These are phyloP conservation scores for Capsicum chinense DNA, from an alignment of 257 asterid genomes.

Conservation along the genomic window DNA sequence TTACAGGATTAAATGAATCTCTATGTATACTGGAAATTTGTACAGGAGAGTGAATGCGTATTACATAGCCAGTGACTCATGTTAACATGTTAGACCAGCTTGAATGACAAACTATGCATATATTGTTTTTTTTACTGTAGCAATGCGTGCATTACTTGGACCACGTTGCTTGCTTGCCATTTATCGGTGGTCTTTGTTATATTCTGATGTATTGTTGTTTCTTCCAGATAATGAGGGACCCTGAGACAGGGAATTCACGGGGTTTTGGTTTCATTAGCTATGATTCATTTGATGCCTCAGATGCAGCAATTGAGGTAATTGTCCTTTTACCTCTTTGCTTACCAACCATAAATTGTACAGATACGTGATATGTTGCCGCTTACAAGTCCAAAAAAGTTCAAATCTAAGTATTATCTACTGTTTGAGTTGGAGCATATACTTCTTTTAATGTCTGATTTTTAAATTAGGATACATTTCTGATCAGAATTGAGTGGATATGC, in stretches of 20 bases:
- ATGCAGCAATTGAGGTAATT: slow-evolving; percentile 93
- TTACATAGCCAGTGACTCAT: background rate
- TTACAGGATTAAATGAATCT: background rate
- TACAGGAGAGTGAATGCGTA: background rate
- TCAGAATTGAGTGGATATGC: background rate
- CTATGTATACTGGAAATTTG: background rate
- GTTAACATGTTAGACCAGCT: slow-evolving; percentile 5
- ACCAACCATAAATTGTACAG: background rate
- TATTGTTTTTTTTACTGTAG: background rate
- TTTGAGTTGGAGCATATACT: background rate
- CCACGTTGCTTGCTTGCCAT: slow-evolving; percentile 16
- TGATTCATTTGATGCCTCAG: slow-evolving; percentile 96
- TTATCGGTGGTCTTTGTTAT: background rate
- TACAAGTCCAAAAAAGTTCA: slow-evolving; percentile 4
- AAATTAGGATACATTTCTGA: slow-evolving; percentile 9
- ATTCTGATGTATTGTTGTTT: background rate
- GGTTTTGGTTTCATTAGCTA: slow-evolving; percentile 95
- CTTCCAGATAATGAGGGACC: slow-evolving; percentile 95
- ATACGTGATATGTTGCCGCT: background rate
- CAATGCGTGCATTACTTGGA: background rate
- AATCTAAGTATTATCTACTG: background rate
- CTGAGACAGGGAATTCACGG: slow-evolving; percentile 93
- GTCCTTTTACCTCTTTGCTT: background rate
- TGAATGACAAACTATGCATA: slow-evolving; percentile 1
- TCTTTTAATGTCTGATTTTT: background rate